Conservation (phyloP, 306 rosid species). For the Fragaria ananassa region DNA sequence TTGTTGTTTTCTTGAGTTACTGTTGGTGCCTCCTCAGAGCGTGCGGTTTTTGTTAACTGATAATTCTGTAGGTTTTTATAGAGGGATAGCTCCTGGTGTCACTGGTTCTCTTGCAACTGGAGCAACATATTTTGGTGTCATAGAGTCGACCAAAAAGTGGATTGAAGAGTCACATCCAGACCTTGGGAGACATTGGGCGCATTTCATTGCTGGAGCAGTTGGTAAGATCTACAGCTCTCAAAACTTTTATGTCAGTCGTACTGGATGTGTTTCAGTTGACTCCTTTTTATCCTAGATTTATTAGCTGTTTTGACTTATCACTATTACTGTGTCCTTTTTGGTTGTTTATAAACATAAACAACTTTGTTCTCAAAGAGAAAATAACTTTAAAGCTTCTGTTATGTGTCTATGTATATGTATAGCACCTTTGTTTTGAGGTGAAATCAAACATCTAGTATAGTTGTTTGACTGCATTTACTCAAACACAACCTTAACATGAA, state of each 20-base stretch:
- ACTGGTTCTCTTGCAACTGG: slow-evolving; percentile 93
- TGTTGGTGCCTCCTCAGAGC: slow-evolving; percentile 1
- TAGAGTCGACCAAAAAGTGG: slow-evolving; percentile 90
- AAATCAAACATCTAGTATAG: too few species aligned
- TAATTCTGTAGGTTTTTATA: slow-evolving; percentile 64
- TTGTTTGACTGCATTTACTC: not conserved
- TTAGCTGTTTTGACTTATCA: not conserved
- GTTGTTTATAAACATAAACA: not conserved
- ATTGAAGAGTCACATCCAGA: slow-evolving; percentile 75
- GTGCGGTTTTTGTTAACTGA: slow-evolving; percentile 25
- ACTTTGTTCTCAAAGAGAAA: not conserved
- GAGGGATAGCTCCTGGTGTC: slow-evolving; percentile 80
- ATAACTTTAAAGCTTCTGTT: not conserved
- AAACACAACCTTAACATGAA: not conserved
- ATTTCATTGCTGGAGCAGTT: slow-evolving; percentile 90
- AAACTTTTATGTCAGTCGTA: slow-evolving; percentile 5
- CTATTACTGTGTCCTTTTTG: not conserved
- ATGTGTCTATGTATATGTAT: not conserved
- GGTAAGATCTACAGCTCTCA: slow-evolving; percentile 52
- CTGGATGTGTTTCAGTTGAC: not conserved
- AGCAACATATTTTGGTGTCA: slow-evolving; percentile 90
- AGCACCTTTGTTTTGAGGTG: too few species aligned
- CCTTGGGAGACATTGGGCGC: slow-evolving; percentile 85
- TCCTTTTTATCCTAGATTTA: not conserved
- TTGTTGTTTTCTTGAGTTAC: not conserved